Evolutionary conservation across 1,139 yeast genomes (phyloP).

Genomic region (Sugiyamaella pinicola): DNA sequence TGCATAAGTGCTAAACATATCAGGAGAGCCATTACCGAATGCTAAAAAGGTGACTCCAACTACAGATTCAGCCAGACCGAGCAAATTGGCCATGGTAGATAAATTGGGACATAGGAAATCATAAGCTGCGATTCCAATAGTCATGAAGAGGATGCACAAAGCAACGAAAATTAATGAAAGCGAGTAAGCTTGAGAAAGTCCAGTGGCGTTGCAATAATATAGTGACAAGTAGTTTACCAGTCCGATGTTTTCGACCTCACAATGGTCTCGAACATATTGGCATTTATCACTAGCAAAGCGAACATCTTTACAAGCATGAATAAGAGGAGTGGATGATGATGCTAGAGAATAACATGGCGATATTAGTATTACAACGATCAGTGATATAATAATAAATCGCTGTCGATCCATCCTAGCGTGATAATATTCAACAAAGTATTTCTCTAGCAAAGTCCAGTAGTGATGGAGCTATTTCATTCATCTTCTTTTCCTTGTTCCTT

Average conservation of each 20-base stretch:
- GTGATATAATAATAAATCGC: too few relatives aligned
- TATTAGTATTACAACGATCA: too few relatives aligned
- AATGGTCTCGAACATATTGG: conserved; percentile 39
- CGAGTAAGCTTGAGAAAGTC: conserved; percentile 12
- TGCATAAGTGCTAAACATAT: conserved; percentile 78
- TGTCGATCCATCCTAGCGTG: too few relatives aligned
- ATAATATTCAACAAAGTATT: too few relatives aligned
- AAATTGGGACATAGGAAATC: conserved; percentile 77
- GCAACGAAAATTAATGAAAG: conserved; percentile 31
- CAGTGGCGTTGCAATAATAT: conserved; percentile 37
- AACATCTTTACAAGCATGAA: conserved; percentile 27
- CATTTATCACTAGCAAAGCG: conserved; percentile 38
- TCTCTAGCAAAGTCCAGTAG: too few relatives aligned
- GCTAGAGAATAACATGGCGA: too few relatives aligned
- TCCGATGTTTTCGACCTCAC: conserved; percentile 38
- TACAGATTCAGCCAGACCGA: conserved; percentile 71
- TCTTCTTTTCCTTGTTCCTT: too few relatives aligned
- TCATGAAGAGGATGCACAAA: conserved; percentile 54
- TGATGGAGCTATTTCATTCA: too few relatives aligned
- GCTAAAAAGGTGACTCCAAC: conserved; percentile 90
- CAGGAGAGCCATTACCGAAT: conserved; percentile 91
- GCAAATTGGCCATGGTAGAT: conserved; percentile 57
- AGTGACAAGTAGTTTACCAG: conserved; percentile 39
- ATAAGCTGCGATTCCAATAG: conserved; percentile 73
- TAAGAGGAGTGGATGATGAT: too few relatives aligned